These are phyloP conservation scores for Inosperma sp. DNA, from an alignment of 768 basidiomycete species.

Conservation along the genomic window DNA sequence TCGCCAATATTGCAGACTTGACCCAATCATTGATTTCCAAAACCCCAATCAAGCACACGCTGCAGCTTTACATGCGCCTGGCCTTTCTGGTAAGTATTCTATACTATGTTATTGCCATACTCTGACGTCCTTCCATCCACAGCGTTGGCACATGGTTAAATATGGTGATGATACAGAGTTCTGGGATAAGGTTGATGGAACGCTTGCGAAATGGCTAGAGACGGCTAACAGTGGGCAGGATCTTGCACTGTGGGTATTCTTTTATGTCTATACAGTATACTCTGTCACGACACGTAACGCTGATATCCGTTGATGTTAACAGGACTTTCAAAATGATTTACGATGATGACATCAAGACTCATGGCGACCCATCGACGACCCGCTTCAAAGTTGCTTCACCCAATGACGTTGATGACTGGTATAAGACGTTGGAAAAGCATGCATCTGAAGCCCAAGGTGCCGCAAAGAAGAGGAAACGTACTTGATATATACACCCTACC, in stretches of 20 bases:
- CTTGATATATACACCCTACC: no score
- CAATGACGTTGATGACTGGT: no score
- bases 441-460: no score
- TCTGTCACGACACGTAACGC: neutral
- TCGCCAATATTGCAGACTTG: neutral
- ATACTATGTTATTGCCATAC: neutral
- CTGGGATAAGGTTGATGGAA: neutral
- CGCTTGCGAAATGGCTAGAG: neutral
- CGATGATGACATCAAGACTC: slow-evolving; percentile 1
- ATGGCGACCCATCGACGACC: slow-evolving; percentile 11
- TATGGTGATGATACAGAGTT: neutral
- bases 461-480: no score
- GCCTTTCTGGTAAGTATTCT: neutral
- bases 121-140: neutral
- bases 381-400: no score
- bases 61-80: neutral
- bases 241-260: neutral
- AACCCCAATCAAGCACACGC: neutral
- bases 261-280: neutral
- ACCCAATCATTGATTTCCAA: neutral
- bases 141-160: neutral
- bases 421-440: no score
- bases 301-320: neutral
- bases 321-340: slow-evolving; percentile 1
- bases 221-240: neutral